phyloP scores from a whole-genome alignment of 257 asterid genomes.

The Lycium ferocissimum region DNA sequence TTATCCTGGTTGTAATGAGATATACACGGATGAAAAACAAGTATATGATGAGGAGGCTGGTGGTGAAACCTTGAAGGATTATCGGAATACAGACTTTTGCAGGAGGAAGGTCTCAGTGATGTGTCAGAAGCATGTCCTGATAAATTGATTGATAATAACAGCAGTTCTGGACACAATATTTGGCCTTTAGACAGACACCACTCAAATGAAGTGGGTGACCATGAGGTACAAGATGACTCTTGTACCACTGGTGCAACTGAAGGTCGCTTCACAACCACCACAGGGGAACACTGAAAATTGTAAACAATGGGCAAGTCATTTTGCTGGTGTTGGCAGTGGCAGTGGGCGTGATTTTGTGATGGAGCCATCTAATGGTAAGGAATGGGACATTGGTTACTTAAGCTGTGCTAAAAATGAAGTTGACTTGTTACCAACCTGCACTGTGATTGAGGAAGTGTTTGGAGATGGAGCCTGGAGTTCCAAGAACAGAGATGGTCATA shows the following conservation, averaged over 20 bases:
- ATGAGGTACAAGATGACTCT: not conserved
- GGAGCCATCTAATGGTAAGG: conserved; percentile 45
- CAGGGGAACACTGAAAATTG: conserved; percentile 31
- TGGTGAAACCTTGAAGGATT: conserved; percentile 21
- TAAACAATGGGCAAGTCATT: conserved; percentile 35
- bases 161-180: conserved; percentile 19
- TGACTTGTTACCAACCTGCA: conserved; percentile 52
- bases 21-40: not conserved
- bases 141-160: not conserved
- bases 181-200: conserved; percentile 15
- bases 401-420: conserved; percentile 40
- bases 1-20: conserved; percentile 35
- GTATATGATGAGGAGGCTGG: conserved; percentile 27
- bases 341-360: conserved; percentile 27
- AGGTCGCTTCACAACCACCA: conserved; percentile 26
- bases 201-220: conserved; percentile 28
- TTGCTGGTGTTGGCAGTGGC: conserved; percentile 33
- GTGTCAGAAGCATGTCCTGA: not conserved
- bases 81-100: conserved; percentile 10
- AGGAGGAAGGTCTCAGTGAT: conserved; percentile 18
- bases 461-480: conserved; percentile 50
- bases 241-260: conserved; percentile 27
- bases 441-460: conserved; percentile 60
- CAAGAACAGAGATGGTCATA: conserved; percentile 39
- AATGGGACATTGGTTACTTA: conserved; percentile 48